Conservation (phyloP, 495 filamentous ascomycete genomes). For the Elasticomyces elasticus region DNA sequence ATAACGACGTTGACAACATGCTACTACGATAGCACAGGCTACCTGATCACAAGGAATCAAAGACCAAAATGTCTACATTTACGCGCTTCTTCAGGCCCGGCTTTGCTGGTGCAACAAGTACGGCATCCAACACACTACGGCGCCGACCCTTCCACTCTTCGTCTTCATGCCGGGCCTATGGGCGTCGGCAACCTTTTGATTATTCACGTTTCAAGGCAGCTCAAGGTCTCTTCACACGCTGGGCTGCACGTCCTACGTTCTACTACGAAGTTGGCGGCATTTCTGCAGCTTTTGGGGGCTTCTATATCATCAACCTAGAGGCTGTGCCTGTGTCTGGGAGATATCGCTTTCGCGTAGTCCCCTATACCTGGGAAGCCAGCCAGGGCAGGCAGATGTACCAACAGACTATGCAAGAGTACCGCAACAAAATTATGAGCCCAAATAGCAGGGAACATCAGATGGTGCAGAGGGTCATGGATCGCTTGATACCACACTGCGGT, state of each 20-base stretch:
- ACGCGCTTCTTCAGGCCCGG: too few relatives aligned
- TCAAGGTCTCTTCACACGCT: slow-evolving; percentile 21
- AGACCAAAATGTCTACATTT: too few relatives aligned
- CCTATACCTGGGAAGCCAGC: slow-evolving; percentile 42
- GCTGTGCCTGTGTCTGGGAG: slow-evolving; percentile 69
- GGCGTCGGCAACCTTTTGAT: slow-evolving; percentile 9
- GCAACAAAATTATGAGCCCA: slow-evolving; percentile 40
- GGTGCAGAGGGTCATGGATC: slow-evolving; percentile 59
- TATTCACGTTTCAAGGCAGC: slow-evolving; percentile 23
- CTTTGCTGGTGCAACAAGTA: too few relatives aligned
- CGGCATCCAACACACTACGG: too few relatives aligned
- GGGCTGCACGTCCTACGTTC: slow-evolving; percentile 30
- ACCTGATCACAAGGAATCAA: too few relatives aligned
- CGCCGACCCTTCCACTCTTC: background rate
- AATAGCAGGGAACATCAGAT: slow-evolving; percentile 41
- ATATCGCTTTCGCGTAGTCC: slow-evolving; percentile 70
- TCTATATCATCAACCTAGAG: slow-evolving; percentile 69
- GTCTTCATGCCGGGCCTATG: background rate
- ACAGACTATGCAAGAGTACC: slow-evolving; percentile 32
- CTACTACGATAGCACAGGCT: too few relatives aligned
- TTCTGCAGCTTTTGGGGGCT: slow-evolving; percentile 32
- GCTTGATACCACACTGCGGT: slow-evolving; percentile 60
- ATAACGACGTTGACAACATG: too few relatives aligned
- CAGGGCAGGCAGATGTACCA: slow-evolving; percentile 31
- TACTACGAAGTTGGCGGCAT: slow-evolving; percentile 29